phyloP scores from a whole-genome alignment of 2,329 filamentous ascomycete species.

The Colletotrichum sublineola region DNA sequence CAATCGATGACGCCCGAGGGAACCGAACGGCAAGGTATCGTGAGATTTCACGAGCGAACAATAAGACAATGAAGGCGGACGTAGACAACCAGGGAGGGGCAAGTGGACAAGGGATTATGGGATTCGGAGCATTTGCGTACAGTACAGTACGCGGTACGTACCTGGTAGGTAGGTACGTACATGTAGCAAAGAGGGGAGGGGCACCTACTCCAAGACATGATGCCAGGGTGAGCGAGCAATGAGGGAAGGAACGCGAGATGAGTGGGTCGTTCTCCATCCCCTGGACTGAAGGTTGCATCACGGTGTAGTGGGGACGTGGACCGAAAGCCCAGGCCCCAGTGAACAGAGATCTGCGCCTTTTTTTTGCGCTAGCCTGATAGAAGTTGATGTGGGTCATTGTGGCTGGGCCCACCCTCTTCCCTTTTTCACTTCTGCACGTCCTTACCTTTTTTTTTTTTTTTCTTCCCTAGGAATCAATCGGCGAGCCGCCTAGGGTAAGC shows the following conservation, averaged over 20 bases:
- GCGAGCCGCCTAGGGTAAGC: slow-evolving; percentile 24
- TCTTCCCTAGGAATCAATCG: background rate
- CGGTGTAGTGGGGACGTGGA: slow-evolving; percentile 7
- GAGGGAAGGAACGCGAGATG: slow-evolving; percentile 17
- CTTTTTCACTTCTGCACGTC: background rate
- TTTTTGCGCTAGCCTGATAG: slow-evolving; percentile 38
- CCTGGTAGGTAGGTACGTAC: background rate
- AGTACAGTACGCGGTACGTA: background rate
- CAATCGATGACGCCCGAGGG: background rate
- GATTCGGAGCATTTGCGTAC: background rate
- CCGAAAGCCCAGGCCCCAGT: slow-evolving; percentile 36
- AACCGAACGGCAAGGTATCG: slow-evolving; percentile 5
- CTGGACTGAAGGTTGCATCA: slow-evolving; percentile 26
- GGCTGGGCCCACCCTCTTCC: slow-evolving; percentile 12
- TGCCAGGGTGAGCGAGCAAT: slow-evolving; percentile 11
- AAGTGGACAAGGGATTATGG: background rate
- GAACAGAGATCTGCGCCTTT: slow-evolving; percentile 43
- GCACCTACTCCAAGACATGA: slow-evolving; percentile 7
- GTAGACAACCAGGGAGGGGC: background rate
- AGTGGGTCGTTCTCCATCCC: slow-evolving; percentile 21
- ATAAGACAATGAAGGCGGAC: background rate
- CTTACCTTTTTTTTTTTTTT: slow-evolving; percentile 10
- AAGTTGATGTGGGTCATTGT: slow-evolving; percentile 26
- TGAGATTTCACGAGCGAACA: background rate
- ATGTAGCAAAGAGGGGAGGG: background rate